These are phyloP conservation scores for Microbotryomycetes sp. DNA, from an alignment of 1,284 basidiomycete species.

Conservation along the genomic window DNA sequence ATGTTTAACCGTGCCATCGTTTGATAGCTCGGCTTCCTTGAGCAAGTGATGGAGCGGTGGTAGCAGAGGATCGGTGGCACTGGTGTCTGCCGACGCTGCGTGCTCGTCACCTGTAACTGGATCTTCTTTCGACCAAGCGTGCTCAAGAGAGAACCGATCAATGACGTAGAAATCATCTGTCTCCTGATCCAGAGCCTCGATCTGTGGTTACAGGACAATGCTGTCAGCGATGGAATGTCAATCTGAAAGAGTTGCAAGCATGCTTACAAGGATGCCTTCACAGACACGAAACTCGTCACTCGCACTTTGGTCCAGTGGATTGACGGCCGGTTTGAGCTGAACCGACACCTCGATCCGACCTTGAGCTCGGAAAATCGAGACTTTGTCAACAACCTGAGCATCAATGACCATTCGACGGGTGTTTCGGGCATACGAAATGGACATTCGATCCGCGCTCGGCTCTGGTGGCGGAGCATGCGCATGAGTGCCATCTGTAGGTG, in stretches of 20 bases:
- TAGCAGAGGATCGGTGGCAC: conserved; percentile 27
- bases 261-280: conserved; percentile 66
- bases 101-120: not conserved
- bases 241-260: not conserved
- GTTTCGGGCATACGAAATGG: conserved; percentile 85
- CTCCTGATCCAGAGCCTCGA: conserved; percentile 65
- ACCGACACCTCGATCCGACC: conserved; percentile 78
- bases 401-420: conserved; percentile 79
- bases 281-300: conserved; percentile 49
- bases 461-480: conserved; percentile 37
- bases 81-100: not conserved
- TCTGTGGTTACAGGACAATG: conserved; percentile 48
- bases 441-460: conserved; percentile 52
- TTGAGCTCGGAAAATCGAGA: conserved; percentile 73
- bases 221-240: not conserved
- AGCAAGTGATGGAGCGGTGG: conserved; percentile 37
- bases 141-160: conserved; percentile 32
- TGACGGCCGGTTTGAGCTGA: conserved; percentile 46
- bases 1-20: not conserved
- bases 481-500: not conserved
- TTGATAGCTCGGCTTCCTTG: not conserved
- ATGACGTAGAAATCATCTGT: conserved; percentile 43
- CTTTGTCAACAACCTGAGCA: conserved; percentile 71
- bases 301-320: conserved; percentile 44
- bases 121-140: conserved; percentile 21